Conservation (phyloP, 345 rosid species). For the Gossypium sturtianum region DNA sequence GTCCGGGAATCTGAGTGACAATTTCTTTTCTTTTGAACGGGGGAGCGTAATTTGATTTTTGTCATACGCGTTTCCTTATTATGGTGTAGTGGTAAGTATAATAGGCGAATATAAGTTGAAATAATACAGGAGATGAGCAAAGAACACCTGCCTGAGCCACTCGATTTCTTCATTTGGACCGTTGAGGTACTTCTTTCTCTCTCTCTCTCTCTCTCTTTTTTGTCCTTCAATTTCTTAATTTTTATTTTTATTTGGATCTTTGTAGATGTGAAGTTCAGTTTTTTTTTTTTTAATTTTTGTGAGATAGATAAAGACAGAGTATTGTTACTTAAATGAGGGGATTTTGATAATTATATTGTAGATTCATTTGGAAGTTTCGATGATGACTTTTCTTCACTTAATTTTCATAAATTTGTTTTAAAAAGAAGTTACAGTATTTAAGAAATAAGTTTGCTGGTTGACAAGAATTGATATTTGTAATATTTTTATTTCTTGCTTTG, state of each 20-base stretch:
- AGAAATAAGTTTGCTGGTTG: background rate
- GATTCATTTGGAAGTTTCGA: background rate
- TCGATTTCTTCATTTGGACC: constrained; percentile 99
- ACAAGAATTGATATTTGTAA: background rate
- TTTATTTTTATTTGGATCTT: background rate
- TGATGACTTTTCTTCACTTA: background rate
- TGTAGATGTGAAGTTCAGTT: background rate
- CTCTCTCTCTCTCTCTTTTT: background rate
- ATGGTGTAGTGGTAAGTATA: background rate
- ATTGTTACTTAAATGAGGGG: background rate
- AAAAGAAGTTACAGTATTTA: background rate
- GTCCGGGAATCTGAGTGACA: background rate
- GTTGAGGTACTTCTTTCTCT: constrained; percentile 51
- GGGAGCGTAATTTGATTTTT: background rate
- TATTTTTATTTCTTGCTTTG: background rate
- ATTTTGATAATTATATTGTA: background rate
- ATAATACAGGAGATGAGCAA: constrained; percentile 52
- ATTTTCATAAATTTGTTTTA: background rate
- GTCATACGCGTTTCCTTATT: background rate
- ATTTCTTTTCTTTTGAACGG: background rate
- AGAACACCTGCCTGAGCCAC: constrained; percentile 84
- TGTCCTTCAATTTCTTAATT: background rate
- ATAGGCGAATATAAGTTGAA: constrained; percentile 8
- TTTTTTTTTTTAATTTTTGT: background rate
- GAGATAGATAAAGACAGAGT: background rate